Evolutionary conservation across 1,284 basidiomycete genomes (phyloP).

Genomic region (Ganoderma resinaceum): DNA sequence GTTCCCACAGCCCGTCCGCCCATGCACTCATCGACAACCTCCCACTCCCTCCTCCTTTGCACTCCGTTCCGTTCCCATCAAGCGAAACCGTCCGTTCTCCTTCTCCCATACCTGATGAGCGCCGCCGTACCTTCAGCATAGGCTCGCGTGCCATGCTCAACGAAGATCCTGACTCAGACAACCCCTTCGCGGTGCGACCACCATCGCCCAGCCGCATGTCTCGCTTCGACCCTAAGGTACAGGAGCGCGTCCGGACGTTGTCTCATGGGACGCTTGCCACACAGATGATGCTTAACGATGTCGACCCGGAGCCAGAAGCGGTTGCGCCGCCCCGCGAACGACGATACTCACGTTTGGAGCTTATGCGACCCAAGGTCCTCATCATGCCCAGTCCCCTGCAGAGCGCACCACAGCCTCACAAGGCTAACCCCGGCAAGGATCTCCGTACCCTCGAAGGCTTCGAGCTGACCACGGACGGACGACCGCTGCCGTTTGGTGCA

Average conservation of each 20-base stretch:
- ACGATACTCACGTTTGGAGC: slow-evolving; percentile 73
- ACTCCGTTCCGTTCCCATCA: slow-evolving; percentile 69
- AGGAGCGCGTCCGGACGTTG: slow-evolving; percentile 62
- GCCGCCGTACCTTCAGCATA: slow-evolving; percentile 53
- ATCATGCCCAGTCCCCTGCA: slow-evolving; percentile 88
- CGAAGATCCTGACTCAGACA: slow-evolving; percentile 27
- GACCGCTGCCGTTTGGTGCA: slow-evolving; percentile 73
- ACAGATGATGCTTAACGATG: slow-evolving; percentile 65
- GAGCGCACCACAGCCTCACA: slow-evolving; percentile 42
- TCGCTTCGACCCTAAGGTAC: slow-evolving; percentile 74
- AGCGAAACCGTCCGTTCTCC: slow-evolving; percentile 58
- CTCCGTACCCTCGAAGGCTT: slow-evolving; percentile 61
- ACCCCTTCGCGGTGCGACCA: slow-evolving; percentile 47
- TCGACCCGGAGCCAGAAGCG: slow-evolving; percentile 37
- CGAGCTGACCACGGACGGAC: slow-evolving; percentile 65
- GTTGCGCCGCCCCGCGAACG: slow-evolving; percentile 48
- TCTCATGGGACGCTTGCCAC: slow-evolving; percentile 75
- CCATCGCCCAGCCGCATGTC: slow-evolving; percentile 67
- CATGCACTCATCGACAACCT: slow-evolving; percentile 57
- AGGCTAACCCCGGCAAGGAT: slow-evolving; percentile 36
- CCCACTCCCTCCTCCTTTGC: slow-evolving; percentile 49
- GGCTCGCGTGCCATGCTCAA: slow-evolving; percentile 52
- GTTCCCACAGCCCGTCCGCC: slow-evolving; percentile 51
- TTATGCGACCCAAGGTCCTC: slow-evolving; percentile 82
- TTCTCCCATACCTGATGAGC: slow-evolving; percentile 48